Evolutionary conservation across 129 eudicot species (phyloP).

Genomic region (Artemisia annua): DNA sequence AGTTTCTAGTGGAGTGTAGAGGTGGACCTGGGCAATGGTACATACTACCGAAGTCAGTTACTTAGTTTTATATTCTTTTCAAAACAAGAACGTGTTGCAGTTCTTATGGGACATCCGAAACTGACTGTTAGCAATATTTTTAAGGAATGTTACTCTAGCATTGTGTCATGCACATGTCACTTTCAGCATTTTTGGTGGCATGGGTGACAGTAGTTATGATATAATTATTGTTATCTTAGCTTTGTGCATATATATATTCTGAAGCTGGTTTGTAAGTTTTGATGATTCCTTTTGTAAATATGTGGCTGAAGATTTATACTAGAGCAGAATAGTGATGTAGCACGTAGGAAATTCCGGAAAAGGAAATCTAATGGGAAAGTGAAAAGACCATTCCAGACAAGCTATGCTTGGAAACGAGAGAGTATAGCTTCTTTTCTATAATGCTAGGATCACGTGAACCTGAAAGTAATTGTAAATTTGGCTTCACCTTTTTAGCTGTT

Average conservation of each 20-base stretch:
- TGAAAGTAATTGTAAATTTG: neutral
- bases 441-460: conserved; percentile 5
- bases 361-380: neutral
- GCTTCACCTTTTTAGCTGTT: too few relatives aligned
- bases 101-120: neutral
- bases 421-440: neutral
- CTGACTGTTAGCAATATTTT: neutral
- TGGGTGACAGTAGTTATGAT: neutral
- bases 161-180: too few relatives aligned
- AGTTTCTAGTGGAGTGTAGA: too few relatives aligned
- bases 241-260: neutral
- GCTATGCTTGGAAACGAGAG: neutral
- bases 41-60: too few relatives aligned
- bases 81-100: neutral
- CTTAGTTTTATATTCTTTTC: too few relatives aligned
- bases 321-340: neutral
- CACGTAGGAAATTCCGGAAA: too few relatives aligned
- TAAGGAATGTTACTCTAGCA: neutral
- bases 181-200: too few relatives aligned
- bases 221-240: too few relatives aligned
- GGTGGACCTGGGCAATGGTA: too few relatives aligned
- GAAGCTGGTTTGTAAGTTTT: neutral
- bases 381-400: conserved; percentile 8
- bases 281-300: neutral
- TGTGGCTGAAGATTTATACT: neutral